Conservation (phyloP, 2,329 filamentous ascomycete genomes). For the Colletotrichum sp. region DNA sequence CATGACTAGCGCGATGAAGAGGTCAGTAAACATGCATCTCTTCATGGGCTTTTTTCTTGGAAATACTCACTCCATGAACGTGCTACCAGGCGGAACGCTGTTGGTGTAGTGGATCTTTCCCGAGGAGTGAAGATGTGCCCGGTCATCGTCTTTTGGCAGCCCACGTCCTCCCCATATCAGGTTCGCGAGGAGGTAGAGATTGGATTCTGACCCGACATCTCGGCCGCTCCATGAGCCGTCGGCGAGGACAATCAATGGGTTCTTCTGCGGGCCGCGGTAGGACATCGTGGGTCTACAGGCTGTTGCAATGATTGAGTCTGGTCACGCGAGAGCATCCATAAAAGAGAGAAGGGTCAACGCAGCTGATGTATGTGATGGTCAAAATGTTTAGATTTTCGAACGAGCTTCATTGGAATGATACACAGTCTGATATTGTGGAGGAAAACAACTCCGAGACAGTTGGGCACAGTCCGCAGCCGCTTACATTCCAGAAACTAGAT, state of each 20-base stretch:
- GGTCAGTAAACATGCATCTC: not conserved
- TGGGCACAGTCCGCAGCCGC: not conserved
- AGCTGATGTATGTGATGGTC: not conserved
- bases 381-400: not conserved
- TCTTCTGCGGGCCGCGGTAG: constrained; percentile 7
- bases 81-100: not conserved
- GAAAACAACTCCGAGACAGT: not conserved
- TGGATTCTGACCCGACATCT: constrained; percentile 18
- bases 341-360: not conserved
- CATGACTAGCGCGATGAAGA: not conserved
- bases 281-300: not conserved
- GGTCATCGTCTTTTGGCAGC: not conserved
- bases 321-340: not conserved
- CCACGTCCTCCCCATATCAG: constrained; percentile 17
- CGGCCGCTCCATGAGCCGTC: constrained; percentile 27
- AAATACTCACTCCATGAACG: not conserved
- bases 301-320: not conserved
- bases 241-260: constrained; percentile 16
- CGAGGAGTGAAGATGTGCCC: not conserved
- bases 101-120: constrained; percentile 6
- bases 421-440: not conserved
- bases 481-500: not conserved
- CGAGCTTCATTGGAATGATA: not conserved
- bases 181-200: constrained; percentile 22
- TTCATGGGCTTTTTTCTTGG: fast-evolving